These are phyloP conservation scores for Ananas comosus DNA, from an alignment of 176 grass and related monocot genomes.

Conservation along the genomic window DNA sequence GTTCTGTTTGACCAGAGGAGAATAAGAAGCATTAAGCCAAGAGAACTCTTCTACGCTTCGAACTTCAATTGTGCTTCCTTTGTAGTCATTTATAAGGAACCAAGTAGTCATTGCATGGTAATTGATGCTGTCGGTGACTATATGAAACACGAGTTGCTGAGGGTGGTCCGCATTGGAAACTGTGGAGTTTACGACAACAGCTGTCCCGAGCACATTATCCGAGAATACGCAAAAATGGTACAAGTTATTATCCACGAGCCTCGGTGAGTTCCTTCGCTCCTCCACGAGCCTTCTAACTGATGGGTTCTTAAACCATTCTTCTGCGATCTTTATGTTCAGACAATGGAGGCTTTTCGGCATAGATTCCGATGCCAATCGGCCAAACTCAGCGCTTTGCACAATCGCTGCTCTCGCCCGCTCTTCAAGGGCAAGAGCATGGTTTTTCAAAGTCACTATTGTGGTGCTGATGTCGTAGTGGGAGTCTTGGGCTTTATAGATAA, in stretches of 20 bases:
- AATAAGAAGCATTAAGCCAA: slow-evolving; percentile 74
- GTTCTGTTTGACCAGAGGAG: slow-evolving; percentile 60
- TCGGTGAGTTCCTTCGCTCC: slow-evolving; percentile 70
- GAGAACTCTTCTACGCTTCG: slow-evolving; percentile 80
- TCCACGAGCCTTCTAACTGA: slow-evolving; percentile 47
- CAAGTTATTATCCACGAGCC: slow-evolving; percentile 93
- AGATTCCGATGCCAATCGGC: slow-evolving; percentile 74
- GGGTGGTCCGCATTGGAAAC: slow-evolving; percentile 96
- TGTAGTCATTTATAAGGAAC: slow-evolving; percentile 89
- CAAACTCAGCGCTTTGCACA: slow-evolving; percentile 79
- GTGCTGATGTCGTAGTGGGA: slow-evolving; percentile 96
- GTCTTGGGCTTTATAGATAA: slow-evolving; percentile 96
- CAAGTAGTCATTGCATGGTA: slow-evolving; percentile 82
- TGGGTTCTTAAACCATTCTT: slow-evolving; percentile 66
- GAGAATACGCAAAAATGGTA: slow-evolving; percentile 98
- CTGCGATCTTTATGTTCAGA: slow-evolving; percentile 65
- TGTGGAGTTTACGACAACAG: slow-evolving; percentile 91
- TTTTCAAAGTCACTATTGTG: slow-evolving; percentile 79
- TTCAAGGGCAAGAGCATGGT: slow-evolving; percentile 65
- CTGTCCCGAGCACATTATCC: slow-evolving; percentile 82
- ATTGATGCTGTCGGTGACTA: slow-evolving; percentile 72
- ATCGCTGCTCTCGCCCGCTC: slow-evolving; percentile 86
- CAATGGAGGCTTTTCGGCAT: slow-evolving; percentile 72
- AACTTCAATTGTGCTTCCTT: slow-evolving; percentile 83
- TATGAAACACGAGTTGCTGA: slow-evolving; percentile 97